Base-by-base conservation (phyloP, 805 yeast genomes). In the Starmerella bombicola region DNA sequence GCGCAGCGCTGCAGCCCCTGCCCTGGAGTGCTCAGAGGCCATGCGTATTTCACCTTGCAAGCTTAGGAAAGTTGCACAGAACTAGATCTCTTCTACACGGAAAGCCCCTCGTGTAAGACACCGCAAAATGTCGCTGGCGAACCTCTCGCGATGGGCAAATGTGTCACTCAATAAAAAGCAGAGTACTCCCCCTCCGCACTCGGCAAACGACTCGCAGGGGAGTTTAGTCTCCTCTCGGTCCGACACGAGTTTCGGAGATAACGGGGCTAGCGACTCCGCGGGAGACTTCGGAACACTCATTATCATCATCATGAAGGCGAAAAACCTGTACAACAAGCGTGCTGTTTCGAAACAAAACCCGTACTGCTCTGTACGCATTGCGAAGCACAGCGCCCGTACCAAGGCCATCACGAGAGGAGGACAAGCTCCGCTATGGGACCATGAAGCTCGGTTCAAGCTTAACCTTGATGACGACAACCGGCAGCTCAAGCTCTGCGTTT, bases 311-410 rank as follows among this genome's bases (percentile, higher is more conserved):
- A 69, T 79, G 39, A 73, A 83, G 48, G 95, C 91, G 1, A 76
- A 78, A 53, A 93, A 84, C 54, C 69, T 91, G 33, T 93, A 94
- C 19, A 88, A 91, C 60, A 65, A 84, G 46, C 68, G 88, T 28
- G 82, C 79, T 47, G 66, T 88, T 38, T 96, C 93, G 54, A 91
- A 91, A 55, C 98, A 91, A 61, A 80, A 82, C 49, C 98, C 97
- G 2, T 86, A 83, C 61, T 80, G 85, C 45, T 74, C 88, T 5
- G 68, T 82, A 10, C 66, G 97, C 42, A 68, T 91, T 4, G 88
- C 86, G 22, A 83, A 82, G 45, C 72, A 73, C 52, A 88, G 93
- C 8, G 76, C 80, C 48, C 75, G 79, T 54, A 83, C 96, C 1
- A 76, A 75, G 26, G 70, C 83, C 0, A 76, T 81, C 44, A 70